Evolutionary conservation across 306 rosid genomes (phyloP).

Genomic region (Nissolia schottii): DNA sequence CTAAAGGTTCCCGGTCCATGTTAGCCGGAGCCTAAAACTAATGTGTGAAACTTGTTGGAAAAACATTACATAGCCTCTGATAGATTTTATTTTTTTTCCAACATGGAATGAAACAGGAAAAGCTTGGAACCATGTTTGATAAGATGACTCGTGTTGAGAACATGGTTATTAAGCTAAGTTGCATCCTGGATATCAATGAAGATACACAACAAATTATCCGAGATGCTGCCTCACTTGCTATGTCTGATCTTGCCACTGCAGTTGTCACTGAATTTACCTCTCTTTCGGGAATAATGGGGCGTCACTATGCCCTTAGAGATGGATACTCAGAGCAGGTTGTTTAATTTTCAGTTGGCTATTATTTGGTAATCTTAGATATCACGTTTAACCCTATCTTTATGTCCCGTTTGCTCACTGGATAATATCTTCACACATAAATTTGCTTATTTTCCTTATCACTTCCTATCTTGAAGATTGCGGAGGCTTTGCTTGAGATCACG

Average conservation of each 20-base stretch:
- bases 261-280: conserved; percentile 95
- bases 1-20: no score
- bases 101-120: conserved; percentile 59
- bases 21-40: not conserved
- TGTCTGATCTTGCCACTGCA: conserved; percentile 94
- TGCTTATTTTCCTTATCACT: conserved; percentile 9
- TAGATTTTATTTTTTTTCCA: conserved; percentile 19
- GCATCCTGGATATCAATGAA: conserved; percentile 47
- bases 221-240: conserved; percentile 90
- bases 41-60: not conserved
- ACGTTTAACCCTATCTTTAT: not conserved
- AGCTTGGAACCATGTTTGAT: conserved; percentile 94
- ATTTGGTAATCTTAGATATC: not conserved
- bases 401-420: not conserved
- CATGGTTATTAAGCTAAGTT: conserved; percentile 49
- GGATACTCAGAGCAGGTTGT: conserved; percentile 88
- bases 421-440: conserved; percentile 3
- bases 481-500: conserved; percentile 80
- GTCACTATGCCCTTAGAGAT: conserved; percentile 89
- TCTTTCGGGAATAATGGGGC: conserved; percentile 92
- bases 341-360: conserved; percentile 19
- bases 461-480: conserved; percentile 59
- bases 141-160: conserved; percentile 71
- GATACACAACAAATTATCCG: conserved; percentile 39
- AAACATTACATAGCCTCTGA: conserved; percentile 12